Base-by-base conservation (phyloP, 2,329 filamentous ascomycete genomes). In the Phoma sp. region DNA sequence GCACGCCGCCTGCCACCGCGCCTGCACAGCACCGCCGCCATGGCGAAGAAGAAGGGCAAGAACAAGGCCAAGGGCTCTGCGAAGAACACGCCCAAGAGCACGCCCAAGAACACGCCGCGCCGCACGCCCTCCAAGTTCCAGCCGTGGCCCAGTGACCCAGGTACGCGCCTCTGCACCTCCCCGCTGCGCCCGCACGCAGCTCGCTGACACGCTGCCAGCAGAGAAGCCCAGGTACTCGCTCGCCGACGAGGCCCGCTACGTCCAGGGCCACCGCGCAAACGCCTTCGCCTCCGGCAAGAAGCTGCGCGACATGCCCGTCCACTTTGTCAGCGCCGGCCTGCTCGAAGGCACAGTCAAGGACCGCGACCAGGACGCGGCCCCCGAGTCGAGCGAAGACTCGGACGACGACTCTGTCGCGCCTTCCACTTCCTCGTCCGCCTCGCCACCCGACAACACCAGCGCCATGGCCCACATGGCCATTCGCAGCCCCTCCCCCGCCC, bases 291-390 rank as follows among this genome's bases (percentile, higher is more conserved):
- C 78, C 3, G 77, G 79, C 56, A 72, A 75, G 42, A 80, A 80
- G 59, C 76, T 89, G 42, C 80, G 87, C 53, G 74, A 87, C 62
- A 77, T 81, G 47, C 76, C 76, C 20, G 79, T 89, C 43, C 69
- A 74, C 2, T 90, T 90, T 66, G 80, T 89, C 55, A 86, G 84
- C 66, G 85, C 84, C 28, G 84, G 84, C 18, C 74, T 61, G 18
- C 62, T 75, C 47, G 56, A 73, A 49, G 71, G 72, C 48, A 73
- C 72, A n/a, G 60, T 73, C 26, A 63, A 70, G 49, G 64, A 72
- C 12, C 69, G 76, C 26, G 56, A 67, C 12, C 46, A 61, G 7
- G 21, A 43, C 61, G 47, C 38, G n/a, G 18, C n/a, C 7, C 28
- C 34, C 11, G 56, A 59, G 6, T 42, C 43, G 30, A 56, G 54